Evolutionary conservation across 345 rosid genomes (phyloP).

Genomic region (Rhodamnia rubescens): DNA sequence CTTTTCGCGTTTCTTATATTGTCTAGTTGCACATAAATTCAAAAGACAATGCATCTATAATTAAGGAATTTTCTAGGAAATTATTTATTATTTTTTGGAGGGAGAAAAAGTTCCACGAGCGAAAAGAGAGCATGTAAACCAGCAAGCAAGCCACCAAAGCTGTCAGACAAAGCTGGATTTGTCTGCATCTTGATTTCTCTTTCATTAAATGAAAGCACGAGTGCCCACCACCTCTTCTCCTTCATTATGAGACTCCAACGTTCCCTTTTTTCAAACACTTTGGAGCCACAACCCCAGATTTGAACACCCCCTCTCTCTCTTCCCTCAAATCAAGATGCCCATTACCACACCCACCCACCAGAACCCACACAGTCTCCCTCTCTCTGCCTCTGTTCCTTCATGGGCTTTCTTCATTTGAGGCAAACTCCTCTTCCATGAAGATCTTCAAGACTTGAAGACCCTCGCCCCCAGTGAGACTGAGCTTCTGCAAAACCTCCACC

Average conservation of each 20-base stretch:
- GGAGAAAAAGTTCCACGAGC: background rate
- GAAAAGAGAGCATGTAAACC: background rate
- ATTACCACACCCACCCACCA: background rate
- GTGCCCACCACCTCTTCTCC: background rate
- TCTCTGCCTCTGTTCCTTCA: background rate
- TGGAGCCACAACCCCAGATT: conserved; percentile 60
- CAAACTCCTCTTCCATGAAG: background rate
- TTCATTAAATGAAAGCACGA: background rate
- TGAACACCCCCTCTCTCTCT: conserved; percentile 22
- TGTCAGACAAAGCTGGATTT: background rate
- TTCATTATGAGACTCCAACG: background rate
- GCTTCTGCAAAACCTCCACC: background rate
- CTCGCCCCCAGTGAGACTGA: background rate
- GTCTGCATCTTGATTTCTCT: background rate
- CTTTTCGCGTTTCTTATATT: background rate
- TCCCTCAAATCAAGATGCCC: background rate
- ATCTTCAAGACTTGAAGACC: background rate
- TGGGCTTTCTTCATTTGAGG: background rate
- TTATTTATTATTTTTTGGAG: fast-evolving
- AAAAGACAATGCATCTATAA: fast-evolving
- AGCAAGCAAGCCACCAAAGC: background rate
- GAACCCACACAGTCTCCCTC: background rate
- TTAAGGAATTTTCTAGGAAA: background rate
- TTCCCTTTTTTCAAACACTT: background rate
- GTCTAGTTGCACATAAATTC: background rate